A percentile compares a stretch with the other conserved stretches of the same genome.
Evolutionary conservation across 2,329 filamentous ascomycete species (phyloP).

Genomic region (Cordyceps farinosa): DNA sequence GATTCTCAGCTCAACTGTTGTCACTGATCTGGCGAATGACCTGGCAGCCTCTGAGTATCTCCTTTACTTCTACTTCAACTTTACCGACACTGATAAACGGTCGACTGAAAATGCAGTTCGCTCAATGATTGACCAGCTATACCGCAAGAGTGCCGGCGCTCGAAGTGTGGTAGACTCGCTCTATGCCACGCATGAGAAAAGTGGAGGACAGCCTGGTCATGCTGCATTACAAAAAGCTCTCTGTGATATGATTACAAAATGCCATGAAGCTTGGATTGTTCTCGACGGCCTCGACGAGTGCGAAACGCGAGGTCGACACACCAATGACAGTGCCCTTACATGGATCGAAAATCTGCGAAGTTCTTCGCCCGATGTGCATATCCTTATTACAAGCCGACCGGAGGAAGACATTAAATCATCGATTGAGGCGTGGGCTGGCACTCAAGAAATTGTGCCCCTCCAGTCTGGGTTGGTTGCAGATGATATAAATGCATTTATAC

Average conservation of each 20-base stretch:
- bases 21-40: not conserved
- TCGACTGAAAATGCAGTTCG: slow-evolving; percentile 8
- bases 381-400: slow-evolving; percentile 12
- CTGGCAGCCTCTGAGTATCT: not conserved
- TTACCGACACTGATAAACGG: not conserved
- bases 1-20: not conserved
- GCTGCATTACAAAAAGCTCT: not conserved
- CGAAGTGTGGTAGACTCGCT: not conserved
- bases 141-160: not conserved
- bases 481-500: slow-evolving; percentile 1
- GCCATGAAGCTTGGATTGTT: slow-evolving; percentile 3
- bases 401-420: slow-evolving; percentile 9
- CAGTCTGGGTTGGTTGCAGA: not conserved
- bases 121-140: slow-evolving; percentile 9
- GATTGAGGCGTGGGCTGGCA: not conserved
- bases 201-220: not conserved
- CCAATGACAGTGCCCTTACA: not conserved
- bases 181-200: not conserved
- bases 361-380: not conserved
- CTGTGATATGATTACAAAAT: not conserved
- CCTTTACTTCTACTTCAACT: slow-evolving; percentile 11
- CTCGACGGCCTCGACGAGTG: slow-evolving; percentile 11
- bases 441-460: slow-evolving; percentile 1
- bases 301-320: not conserved
- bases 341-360: not conserved